phyloP scores from a whole-genome alignment of 2,329 filamentous ascomycete genomes.

The Trichoderma sp. region DNA sequence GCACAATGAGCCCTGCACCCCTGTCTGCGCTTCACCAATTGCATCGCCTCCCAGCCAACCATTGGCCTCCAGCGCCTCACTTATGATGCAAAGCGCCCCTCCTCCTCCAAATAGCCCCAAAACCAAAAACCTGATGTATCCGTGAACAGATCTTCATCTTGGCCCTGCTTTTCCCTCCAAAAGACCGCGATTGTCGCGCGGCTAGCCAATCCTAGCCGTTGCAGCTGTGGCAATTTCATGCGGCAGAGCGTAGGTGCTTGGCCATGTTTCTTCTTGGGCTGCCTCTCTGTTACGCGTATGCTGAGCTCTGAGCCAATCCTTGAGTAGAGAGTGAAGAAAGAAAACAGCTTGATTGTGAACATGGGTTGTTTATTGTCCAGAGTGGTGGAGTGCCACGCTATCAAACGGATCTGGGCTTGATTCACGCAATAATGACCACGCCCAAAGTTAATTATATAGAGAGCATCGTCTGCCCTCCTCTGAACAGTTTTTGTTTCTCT shows the following conservation, averaged over 20 bases:
- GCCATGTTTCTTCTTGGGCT: conserved; percentile 1
- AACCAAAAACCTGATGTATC: conserved; percentile 5
- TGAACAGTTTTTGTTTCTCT: background rate
- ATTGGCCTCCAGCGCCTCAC: background rate
- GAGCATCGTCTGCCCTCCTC: background rate
- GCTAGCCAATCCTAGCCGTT: conserved; percentile 19
- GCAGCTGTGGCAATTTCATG: conserved; percentile 11
- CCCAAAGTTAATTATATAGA: conserved; percentile 17
- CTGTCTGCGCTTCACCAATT: conserved; percentile 9
- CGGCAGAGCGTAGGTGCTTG: background rate
- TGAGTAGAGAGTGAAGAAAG: background rate
- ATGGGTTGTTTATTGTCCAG: background rate
- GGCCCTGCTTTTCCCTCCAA: background rate
- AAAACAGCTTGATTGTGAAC: background rate
- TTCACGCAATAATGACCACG: conserved; percentile 17
- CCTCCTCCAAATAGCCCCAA: background rate
- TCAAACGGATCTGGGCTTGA: conserved; percentile 2
- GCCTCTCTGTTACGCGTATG: conserved; percentile 23
- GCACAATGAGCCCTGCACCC: background rate
- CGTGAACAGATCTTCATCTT: conserved; percentile 2
- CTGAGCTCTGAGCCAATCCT: conserved; percentile 3
- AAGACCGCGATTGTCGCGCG: conserved; percentile 13
- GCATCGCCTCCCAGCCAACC: conserved; percentile 8
- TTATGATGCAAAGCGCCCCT: conserved; percentile 23
- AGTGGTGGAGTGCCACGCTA: conserved; percentile 10